These are phyloP conservation scores for Euphorbia peplus DNA, from an alignment of 345 rosid species.

Conservation along the genomic window DNA sequence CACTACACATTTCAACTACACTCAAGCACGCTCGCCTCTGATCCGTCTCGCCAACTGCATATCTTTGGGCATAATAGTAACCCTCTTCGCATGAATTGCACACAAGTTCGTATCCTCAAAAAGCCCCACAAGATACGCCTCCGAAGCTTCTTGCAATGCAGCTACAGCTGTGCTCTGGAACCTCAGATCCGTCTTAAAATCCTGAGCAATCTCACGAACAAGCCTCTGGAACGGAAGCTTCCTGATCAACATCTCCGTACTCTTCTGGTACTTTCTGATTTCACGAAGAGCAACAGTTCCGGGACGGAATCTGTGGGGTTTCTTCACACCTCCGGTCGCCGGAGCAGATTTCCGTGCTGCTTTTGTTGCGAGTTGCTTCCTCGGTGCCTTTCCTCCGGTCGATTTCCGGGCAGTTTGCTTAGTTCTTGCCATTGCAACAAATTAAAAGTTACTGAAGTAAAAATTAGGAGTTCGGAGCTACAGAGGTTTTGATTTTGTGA, in stretches of 20 bases:
- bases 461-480: not conserved
- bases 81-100: slow-evolving; percentile 11
- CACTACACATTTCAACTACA: not conserved
- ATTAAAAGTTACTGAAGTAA: not conserved
- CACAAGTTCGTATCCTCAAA: slow-evolving; percentile 11
- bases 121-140: slow-evolving; percentile 10
- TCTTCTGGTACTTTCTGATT: slow-evolving; percentile 14
- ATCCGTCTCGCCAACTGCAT: slow-evolving; percentile 11
- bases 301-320: slow-evolving; percentile 11
- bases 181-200: slow-evolving; percentile 13
- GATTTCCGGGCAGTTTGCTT: slow-evolving; percentile 15
- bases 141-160: slow-evolving; percentile 9
- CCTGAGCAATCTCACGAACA: slow-evolving; percentile 7
- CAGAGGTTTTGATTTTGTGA: too few relatives aligned
- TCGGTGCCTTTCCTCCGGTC: slow-evolving; percentile 12
- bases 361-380: slow-evolving; percentile 13
- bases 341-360: slow-evolving; percentile 12
- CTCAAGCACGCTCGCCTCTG: slow-evolving; percentile 14
- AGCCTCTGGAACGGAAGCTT: slow-evolving; percentile 8
- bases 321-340: slow-evolving; percentile 11
- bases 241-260: slow-evolving; percentile 7
- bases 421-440: not conserved
- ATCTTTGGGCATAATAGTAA: slow-evolving; percentile 9
- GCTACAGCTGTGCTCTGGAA: slow-evolving; percentile 11
- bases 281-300: slow-evolving; percentile 12